phyloP scores from a whole-genome alignment of 2,329 filamentous ascomycete species.

The Alternaria longipes region DNA sequence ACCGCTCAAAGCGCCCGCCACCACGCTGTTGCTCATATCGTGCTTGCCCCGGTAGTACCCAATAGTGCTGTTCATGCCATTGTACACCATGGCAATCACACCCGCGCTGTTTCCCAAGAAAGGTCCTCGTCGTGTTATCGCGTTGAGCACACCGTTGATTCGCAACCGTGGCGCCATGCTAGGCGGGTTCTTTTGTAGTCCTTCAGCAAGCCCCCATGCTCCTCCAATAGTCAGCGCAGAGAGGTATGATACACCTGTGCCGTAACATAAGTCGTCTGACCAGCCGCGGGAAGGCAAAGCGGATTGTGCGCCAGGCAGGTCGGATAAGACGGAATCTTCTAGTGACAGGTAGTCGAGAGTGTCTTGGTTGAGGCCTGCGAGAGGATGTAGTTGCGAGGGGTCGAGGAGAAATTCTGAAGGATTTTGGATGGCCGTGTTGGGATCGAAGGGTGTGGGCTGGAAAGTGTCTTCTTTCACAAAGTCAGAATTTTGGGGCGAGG shows the following conservation, averaged over 20 bases:
- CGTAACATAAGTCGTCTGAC: conserved; percentile 98
- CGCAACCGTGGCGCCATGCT: conserved; percentile 89
- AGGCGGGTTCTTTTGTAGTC: conserved; percentile 73
- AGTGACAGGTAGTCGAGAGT: conserved; percentile 94
- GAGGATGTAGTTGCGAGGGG: conserved; percentile 87
- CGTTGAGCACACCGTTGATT: conserved; percentile 93
- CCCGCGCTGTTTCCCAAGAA: conserved; percentile 97
- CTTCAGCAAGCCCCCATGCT: conserved; percentile 91
- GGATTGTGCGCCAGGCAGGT: conserved; percentile 85
- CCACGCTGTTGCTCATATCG: conserved; percentile 87
- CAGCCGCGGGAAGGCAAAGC: conserved; percentile 94
- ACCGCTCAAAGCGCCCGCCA: conserved; percentile 85
- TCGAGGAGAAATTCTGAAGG: conserved; percentile 92
- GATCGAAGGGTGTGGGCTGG: conserved; percentile 71
- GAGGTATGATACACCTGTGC: conserved; percentile 93
- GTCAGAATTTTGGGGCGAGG: conserved; percentile 44
- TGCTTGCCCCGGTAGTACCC: conserved; percentile 53
- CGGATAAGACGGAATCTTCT: conserved; percentile 88
- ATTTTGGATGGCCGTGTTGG: conserved; percentile 74
- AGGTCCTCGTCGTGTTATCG: conserved; percentile 88
- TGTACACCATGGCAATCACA: conserved; percentile 95
- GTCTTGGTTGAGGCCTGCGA: conserved; percentile 91
- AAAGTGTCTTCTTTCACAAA: conserved; percentile 58
- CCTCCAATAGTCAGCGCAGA: conserved; percentile 86
- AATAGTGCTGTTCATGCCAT: conserved; percentile 66